Evolutionary conservation across 1,139 yeast species (phyloP), one percentile per base, ranked within the genome.

Genomic region (Meyerozyma smithsonii): DNA sequence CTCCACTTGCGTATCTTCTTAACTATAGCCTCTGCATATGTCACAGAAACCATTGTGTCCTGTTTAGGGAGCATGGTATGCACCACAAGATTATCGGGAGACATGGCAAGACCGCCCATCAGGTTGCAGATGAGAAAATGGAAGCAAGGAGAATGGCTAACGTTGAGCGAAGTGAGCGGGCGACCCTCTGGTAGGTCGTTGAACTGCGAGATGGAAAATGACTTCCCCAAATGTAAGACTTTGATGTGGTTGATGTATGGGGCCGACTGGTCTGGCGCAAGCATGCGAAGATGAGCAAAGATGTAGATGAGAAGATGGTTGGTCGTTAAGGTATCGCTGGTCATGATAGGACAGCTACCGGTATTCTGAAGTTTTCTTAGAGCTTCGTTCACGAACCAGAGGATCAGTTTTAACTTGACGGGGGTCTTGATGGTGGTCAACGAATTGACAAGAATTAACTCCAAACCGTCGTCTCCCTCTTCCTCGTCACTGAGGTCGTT

Each of bases 281-380:
- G 44, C 6, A 39, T 15, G 19, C 33, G 40, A 12, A 15, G 36
- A 18, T 45, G 34, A 10, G 46, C 17, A 17, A 45, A 44, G 20
- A 59, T 40, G 36, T 48, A 59, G 4, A 59, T 40, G 17, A 58
- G 43, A 6, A 59, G 42, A 38, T 59, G 63, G 35, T 46, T 42
- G 8, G 52, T 36, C 1, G 60, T 46, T 14, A 56, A 15, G 10
- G 34, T 10, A 18, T 30, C 34, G 21, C 15, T 30, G 34, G 34
- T 30, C n/a, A 30, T 14, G 34, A n/a, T 17, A 8, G 30, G 30
- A 26, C 30, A 26, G n/a, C 12, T 14, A 14, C 21, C 34, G 21
- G 34, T 30, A 8, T 21, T 30, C 12, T 16, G 21, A 28, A 5
- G 43, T 46, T 5, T 40, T n/a, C 10, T 26, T 44, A 12, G 15